Conservation (phyloP, 2,329 filamentous ascomycete species). For the Dactylonectria estremocensis region DNA sequence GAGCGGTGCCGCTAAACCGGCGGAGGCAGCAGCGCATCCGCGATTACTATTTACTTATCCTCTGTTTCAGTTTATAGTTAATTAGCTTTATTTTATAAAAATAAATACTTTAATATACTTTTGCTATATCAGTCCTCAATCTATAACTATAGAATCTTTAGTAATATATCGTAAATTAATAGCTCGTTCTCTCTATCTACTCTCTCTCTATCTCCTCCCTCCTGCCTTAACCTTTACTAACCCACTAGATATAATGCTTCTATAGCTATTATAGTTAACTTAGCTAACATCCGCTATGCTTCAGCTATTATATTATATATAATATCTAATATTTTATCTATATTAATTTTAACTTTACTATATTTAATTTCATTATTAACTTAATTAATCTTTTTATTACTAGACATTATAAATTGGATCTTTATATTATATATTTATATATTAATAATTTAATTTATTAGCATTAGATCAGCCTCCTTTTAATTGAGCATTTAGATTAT, state of each 20-base stretch:
- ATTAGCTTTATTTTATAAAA: slow-evolving; percentile 15
- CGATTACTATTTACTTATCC: neutral
- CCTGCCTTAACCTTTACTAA: neutral
- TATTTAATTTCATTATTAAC: slow-evolving; percentile 10
- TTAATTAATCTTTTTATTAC: slow-evolving; percentile 20
- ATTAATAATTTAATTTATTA: slow-evolving; percentile 27
- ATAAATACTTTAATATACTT: slow-evolving; percentile 20
- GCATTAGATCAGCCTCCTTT: slow-evolving; percentile 1
- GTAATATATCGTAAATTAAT: slow-evolving; percentile 14
- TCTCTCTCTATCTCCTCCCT: neutral
- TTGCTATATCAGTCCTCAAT: slow-evolving; percentile 12
- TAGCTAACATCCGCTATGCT: slow-evolving; percentile 13
- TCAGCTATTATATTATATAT: slow-evolving; percentile 20
- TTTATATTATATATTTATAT: slow-evolving; percentile 14
- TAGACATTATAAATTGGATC: slow-evolving; percentile 13
- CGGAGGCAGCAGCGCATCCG: too few species aligned
- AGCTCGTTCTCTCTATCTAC: slow-evolving; percentile 2
- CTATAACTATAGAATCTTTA: slow-evolving; percentile 4
- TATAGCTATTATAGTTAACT: slow-evolving; percentile 9
- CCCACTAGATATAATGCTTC: neutral
- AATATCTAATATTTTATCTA: slow-evolving; percentile 17
- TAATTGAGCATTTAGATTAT: slow-evolving; percentile 12
- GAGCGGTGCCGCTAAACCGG: too few species aligned
- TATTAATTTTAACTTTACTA: neutral
- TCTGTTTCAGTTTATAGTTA: neutral